A percentile compares a stretch with the other conserved stretches of the same genome.
Conservation (phyloP, 2,329 filamentous ascomycete genomes). For the Seiridium cupressi region DNA sequence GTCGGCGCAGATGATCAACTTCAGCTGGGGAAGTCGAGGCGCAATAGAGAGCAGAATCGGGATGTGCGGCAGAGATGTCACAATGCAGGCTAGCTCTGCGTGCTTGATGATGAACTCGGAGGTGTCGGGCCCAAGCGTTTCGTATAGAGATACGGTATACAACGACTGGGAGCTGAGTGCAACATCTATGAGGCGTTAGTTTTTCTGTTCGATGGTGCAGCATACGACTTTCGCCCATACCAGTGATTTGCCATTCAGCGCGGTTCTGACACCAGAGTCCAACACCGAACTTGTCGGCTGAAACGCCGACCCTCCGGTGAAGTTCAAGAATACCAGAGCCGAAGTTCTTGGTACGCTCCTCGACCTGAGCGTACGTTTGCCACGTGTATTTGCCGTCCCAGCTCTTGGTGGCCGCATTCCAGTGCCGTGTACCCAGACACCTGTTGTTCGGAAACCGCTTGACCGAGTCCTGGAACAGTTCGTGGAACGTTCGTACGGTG, state of each 20-base stretch:
- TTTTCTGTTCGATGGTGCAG: background rate
- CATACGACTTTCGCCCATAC: slow-evolving; percentile 36
- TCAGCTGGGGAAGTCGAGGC: slow-evolving; percentile 74
- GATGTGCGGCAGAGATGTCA: slow-evolving; percentile 78
- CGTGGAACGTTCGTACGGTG: slow-evolving; percentile 68
- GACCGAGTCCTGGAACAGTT: slow-evolving; percentile 72
- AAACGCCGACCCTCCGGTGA: slow-evolving; percentile 69
- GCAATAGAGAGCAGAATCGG: slow-evolving; percentile 77
- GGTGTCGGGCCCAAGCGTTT: slow-evolving; percentile 87
- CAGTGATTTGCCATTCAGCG: slow-evolving; percentile 84
- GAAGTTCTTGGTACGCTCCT: slow-evolving; percentile 75
- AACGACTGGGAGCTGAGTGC: slow-evolving; percentile 84
- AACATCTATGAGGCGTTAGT: slow-evolving; percentile 58
- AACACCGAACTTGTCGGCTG: slow-evolving; percentile 66
- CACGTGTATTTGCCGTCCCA: slow-evolving; percentile 77
- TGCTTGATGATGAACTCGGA: slow-evolving; percentile 97
- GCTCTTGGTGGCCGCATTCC: slow-evolving; percentile 69
- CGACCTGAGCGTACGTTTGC: slow-evolving; percentile 79
- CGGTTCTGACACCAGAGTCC: slow-evolving; percentile 87
- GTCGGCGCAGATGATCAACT: slow-evolving; percentile 86
- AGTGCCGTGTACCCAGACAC: slow-evolving; percentile 79
- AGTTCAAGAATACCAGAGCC: slow-evolving; percentile 83
- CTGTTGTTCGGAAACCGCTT: slow-evolving; percentile 62
- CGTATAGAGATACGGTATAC: slow-evolving; percentile 91
- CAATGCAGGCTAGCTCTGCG: slow-evolving; percentile 70